Base-by-base conservation (phyloP, 2,329 filamentous ascomycete species). In the Pseudogymnoascus sp. region DNA sequence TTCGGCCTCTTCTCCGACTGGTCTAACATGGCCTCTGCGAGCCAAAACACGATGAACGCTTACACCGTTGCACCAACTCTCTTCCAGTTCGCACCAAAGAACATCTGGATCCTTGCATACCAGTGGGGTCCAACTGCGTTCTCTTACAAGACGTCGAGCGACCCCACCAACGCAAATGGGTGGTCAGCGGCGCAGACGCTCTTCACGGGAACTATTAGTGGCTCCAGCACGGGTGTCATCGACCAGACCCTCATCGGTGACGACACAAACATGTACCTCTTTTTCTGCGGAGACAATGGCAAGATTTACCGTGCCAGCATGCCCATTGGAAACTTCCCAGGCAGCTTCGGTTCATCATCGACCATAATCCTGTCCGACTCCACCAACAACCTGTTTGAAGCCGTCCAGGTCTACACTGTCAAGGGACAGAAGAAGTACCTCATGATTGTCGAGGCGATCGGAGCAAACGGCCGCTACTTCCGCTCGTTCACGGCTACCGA, bases 241-340 rank as follows among this genome's bases (percentile, higher is more conserved):
- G 85, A 88, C 72, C 84, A 87, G 74, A 83, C 84, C 0, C 66
- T 88, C 63, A 88, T 88, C 66, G 84, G 82, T 42, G 86, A 88
- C 72, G 74, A 73, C 70, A 73, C 71, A 5, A 81, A 82, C 74
- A 87, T 88, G 83, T 88, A 88, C 68, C 76, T 89, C 3, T 89
- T 88, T 80, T 88, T 88, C 68, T 78, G 80, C 0, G 86, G 84
- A 6, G 86, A 89, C 74, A 87, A 88, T 66, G 86, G 86, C 72
- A 81, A 80, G 53, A 85, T 89, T 70, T 88, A 88, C 75, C 79
- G 86, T 1, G 72, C 84, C 61, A 82, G 79, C 70, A 88, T 88
- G 83, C 78, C 86, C 38, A 82, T 87, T 23, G 79, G 73, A 56
- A 80, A 83, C 65, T 88, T 88, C 77, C 86, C 86, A 0, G 79